Base-by-base conservation (phyloP, 2,329 filamentous ascomycete genomes). In the Hypomyces rosellus region DNA sequence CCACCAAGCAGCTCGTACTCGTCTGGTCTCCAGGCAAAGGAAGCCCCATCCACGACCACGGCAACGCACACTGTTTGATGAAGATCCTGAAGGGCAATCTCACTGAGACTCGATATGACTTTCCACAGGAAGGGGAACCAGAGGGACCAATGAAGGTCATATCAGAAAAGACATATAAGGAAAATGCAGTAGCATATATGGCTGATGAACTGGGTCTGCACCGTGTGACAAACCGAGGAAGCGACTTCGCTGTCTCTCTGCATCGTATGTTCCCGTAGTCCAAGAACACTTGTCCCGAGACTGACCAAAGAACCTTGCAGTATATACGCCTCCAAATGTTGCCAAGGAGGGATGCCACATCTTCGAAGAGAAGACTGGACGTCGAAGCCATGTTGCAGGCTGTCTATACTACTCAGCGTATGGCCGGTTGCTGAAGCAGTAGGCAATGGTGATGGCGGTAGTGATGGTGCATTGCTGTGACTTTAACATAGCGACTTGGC, bases 31-130 rank as follows among this genome's bases (percentile, higher is more conserved):
- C 91, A 0, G 86, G 87, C 46, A 89, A 89, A 69, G 81, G 81
- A 36, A 92, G 86, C 60, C 85, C 87, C 11, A 89, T 96, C 63
- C 91, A 96, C 65, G 91, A 96, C 66, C 86, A 89, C 68, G 85
- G 85, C 63, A 88, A 92, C 54, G 88, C 90, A 37, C 91, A 96
- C 66, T 96, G 91, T 69, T 74, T 96, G 59, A 96, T 96, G 89
- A 95, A 86, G 74, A 84, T 92, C 57, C 78, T 96, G 55, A 83
- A 82, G 59, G 91, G 91, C 42, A 78, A 75, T 54, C 73, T 96
- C 53, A 87, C 82, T 59, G 91, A 96, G 72, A 91, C 88, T 15
- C 80, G 88, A 53, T 96, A 89, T 68, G 77, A 78, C 46, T 90
- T 87, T 71, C 90, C 90, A 1, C 64, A 74, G 45, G 65, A 65